Evolutionary conservation across 495 filamentous ascomycete genomes (phyloP).

Genomic region (Podospora didyma): DNA sequence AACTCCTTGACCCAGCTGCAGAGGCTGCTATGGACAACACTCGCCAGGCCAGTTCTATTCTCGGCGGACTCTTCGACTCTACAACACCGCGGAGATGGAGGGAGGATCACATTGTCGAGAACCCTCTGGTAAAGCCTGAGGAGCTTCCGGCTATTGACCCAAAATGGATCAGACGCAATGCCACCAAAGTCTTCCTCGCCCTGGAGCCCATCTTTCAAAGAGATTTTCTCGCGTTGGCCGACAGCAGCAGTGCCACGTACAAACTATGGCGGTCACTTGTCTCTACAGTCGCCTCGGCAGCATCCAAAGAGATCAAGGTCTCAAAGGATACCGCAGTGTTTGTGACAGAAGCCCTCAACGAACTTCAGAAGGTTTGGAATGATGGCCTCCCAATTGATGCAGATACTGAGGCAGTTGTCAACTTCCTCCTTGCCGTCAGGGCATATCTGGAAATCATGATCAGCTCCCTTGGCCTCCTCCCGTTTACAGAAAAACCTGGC

Average conservation of each 20-base stretch:
- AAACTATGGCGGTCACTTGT: constrained; percentile 67
- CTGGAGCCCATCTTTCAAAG: constrained; percentile 60
- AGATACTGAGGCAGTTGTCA: constrained; percentile 15
- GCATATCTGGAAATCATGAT: constrained; percentile 60
- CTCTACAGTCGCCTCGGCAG: constrained; percentile 67
- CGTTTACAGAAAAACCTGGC: constrained; percentile 70
- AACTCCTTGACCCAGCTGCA: constrained; percentile 32
- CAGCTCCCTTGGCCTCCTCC: constrained; percentile 60
- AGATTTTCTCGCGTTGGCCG: constrained; percentile 47
- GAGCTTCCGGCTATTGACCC: constrained; percentile 78
- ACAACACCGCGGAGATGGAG: constrained; percentile 65
- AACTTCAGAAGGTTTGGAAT: constrained; percentile 65
- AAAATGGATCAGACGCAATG: constrained; percentile 80
- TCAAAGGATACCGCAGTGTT: constrained; percentile 77
- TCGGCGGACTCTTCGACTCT: constrained; percentile 66
- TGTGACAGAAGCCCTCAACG: constrained; percentile 63
- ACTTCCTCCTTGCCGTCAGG: constrained; percentile 59
- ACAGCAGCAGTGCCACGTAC: constrained; percentile 44
- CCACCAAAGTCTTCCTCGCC: constrained; percentile 54
- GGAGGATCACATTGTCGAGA: constrained; percentile 62
- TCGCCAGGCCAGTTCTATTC: constrained; percentile 55
- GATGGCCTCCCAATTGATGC: constrained; percentile 24
- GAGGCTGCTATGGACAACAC: constrained; percentile 32
- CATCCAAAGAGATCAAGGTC: constrained; percentile 85
- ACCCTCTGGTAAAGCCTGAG: constrained; percentile 51